These are phyloP conservation scores for Aethionema arabicum DNA, from an alignment of 345 rosid genomes.

Conservation along the genomic window DNA sequence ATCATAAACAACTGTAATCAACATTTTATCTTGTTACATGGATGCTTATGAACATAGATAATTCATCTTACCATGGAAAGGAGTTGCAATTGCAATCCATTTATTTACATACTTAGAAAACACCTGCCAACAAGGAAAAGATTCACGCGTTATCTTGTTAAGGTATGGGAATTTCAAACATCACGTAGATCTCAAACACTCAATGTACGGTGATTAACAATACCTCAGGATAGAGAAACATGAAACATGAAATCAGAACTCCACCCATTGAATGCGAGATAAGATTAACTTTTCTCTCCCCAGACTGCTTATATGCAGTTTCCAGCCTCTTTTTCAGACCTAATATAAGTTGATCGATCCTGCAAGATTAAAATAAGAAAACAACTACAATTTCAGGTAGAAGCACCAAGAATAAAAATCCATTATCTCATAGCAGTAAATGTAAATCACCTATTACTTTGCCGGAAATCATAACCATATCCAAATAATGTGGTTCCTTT, in stretches of 20 bases:
- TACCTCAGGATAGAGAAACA: conserved; percentile 69
- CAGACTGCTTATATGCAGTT: conserved; percentile 69
- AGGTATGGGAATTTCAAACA: neutral
- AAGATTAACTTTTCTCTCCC: conserved; percentile 65
- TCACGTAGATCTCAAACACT: neutral
- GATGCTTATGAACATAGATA: neutral
- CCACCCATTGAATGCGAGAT: conserved; percentile 97
- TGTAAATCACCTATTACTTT: conserved; percentile 69
- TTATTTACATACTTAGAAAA: conserved; percentile 72
- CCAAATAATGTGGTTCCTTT: conserved; percentile 84
- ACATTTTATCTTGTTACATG: neutral
- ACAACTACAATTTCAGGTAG: conserved; percentile 2
- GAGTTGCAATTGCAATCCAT: conserved; percentile 88
- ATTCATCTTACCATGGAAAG: conserved; percentile 69
- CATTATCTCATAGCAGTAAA: neutral
- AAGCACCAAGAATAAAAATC: no score
- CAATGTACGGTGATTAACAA: conserved; percentile 19
- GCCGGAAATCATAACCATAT: conserved; percentile 89
- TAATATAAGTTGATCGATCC: conserved; percentile 58
- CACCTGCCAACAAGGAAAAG: conserved; percentile 48
- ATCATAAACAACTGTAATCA: no score
- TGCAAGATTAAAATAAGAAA: conserved; percentile 33
- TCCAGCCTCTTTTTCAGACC: conserved; percentile 71
- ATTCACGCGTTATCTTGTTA: conserved; percentile 7
- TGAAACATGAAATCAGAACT: conserved; percentile 65